Percentiles rank a stretch among this genome's conserved stretches.
Conservation (phyloP, 2,329 filamentous ascomycete species). For the Xylaria hypoxylon region DNA sequence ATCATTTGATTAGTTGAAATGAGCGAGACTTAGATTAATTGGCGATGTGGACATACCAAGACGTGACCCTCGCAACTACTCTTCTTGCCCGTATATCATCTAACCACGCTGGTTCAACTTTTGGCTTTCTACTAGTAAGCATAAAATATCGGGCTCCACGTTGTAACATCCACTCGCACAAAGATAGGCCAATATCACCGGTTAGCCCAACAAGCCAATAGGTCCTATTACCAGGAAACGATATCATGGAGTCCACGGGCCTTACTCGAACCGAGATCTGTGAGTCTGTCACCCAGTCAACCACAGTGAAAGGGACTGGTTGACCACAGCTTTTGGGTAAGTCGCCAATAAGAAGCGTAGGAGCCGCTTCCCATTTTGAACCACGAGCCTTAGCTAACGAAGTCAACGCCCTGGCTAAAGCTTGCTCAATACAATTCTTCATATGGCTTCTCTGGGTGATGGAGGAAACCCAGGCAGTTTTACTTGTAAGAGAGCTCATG, state of each 20-base stretch:
- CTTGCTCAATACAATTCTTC: too few species aligned
- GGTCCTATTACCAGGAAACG: background rate
- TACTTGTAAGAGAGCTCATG: too few species aligned
- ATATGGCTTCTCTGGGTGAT: too few species aligned
- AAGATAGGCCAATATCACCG: conserved; percentile 14
- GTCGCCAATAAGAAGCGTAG: too few species aligned
- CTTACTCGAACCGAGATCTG: background rate
- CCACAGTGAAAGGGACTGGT: background rate
- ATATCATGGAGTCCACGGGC: background rate
- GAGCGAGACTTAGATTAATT: background rate
- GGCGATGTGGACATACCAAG: background rate
- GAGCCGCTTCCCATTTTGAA: too few species aligned
- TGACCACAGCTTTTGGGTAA: too few species aligned
- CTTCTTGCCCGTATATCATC: background rate
- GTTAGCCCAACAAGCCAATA: conserved; percentile 26
- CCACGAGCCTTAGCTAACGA: too few species aligned
- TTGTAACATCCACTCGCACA: conserved; percentile 19
- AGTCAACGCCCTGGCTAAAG: too few species aligned
- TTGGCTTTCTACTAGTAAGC: conserved; percentile 15
- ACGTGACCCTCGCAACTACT: background rate
- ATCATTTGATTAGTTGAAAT: background rate
- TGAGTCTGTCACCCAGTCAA: background rate
- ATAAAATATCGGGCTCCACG: conserved; percentile 16
- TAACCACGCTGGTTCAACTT: background rate
- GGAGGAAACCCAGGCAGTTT: too few species aligned